phyloP scores from a whole-genome alignment of 2,329 filamentous ascomycete genomes.

The Thelonectria blattea region DNA sequence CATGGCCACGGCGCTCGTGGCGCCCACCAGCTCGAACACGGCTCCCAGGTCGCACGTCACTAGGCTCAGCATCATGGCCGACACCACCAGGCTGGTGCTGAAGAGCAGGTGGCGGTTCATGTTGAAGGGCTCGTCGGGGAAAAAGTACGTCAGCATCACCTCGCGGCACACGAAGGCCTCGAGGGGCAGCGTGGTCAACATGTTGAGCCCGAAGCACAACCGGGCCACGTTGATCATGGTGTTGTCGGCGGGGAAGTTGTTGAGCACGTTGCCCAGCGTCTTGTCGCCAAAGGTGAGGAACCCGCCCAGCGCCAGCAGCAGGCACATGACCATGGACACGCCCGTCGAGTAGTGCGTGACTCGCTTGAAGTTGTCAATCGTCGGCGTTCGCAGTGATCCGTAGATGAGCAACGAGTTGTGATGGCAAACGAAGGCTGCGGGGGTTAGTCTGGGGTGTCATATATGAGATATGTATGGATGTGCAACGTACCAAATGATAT shows the following conservation, averaged over 20 bases:
- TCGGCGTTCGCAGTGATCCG: conserved; percentile 90
- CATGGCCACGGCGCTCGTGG: conserved; percentile 90
- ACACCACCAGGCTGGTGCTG: conserved; percentile 80
- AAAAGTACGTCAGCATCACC: conserved; percentile 89
- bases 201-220: conserved; percentile 96
- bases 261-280: conserved; percentile 94
- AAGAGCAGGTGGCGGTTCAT: conserved; percentile 85
- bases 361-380: conserved; percentile 89
- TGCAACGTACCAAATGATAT: conserved; percentile 86
- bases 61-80: conserved; percentile 77
- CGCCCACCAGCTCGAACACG: conserved; percentile 95
- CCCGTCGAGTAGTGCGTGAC: conserved; percentile 94
- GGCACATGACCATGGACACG: conserved; percentile 89
- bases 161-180: conserved; percentile 98
- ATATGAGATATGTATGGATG: no score
- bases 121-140: conserved; percentile 74
- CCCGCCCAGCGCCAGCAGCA: conserved; percentile 85
- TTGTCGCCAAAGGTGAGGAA: conserved; percentile 93
- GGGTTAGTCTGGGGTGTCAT: neutral
- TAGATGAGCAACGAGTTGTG: conserved; percentile 99
- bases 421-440: conserved; percentile 70
- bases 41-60: conserved; percentile 91
- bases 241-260: conserved; percentile 94
- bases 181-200: conserved; percentile 95
- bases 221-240: conserved; percentile 93